phyloP scores from a whole-genome alignment of 495 filamentous ascomycete species.

The Tuber melanosporum region DNA sequence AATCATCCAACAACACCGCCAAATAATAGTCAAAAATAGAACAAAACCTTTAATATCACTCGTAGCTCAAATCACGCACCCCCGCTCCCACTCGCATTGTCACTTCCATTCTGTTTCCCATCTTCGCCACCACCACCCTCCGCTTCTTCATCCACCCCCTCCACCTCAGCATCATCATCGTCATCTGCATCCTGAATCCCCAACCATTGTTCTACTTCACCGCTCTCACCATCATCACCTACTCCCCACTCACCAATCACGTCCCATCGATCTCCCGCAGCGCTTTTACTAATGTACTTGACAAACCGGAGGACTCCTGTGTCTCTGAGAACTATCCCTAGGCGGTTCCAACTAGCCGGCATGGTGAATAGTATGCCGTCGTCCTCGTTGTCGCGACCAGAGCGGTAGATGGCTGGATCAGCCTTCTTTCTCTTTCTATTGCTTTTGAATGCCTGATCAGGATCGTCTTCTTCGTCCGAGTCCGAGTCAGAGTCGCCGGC shows the following conservation, averaged over 20 bases:
- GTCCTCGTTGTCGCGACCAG: conserved; percentile 64
- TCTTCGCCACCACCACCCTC: conserved; percentile 45
- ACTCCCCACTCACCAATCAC: conserved; percentile 64
- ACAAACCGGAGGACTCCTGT: conserved; percentile 81
- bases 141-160: conserved; percentile 33
- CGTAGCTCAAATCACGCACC: background rate
- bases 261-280: conserved; percentile 91
- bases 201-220: conserved; percentile 23
- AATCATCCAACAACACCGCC: background rate
- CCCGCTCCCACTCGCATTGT: background rate
- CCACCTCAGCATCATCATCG: conserved; percentile 41
- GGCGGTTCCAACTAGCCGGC: conserved; percentile 79
- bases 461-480: conserved; percentile 20
- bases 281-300: conserved; percentile 81
- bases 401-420: conserved; percentile 81
- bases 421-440: conserved; percentile 51
- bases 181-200: conserved; percentile 43
- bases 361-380: conserved; percentile 88
- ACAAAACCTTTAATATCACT: background rate
- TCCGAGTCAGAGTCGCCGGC: conserved; percentile 33
- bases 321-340: conserved; percentile 84
- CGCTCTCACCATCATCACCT: conserved; percentile 42
- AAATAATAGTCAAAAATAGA: background rate
- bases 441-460: conserved; percentile 21
- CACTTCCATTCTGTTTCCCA: conserved; percentile 38